A percentile compares a stretch with the other conserved stretches of the same genome.
These are phyloP conservation scores for Thelephora ganbajun DNA, from an alignment of 768 basidiomycete genomes.

Conservation along the genomic window DNA sequence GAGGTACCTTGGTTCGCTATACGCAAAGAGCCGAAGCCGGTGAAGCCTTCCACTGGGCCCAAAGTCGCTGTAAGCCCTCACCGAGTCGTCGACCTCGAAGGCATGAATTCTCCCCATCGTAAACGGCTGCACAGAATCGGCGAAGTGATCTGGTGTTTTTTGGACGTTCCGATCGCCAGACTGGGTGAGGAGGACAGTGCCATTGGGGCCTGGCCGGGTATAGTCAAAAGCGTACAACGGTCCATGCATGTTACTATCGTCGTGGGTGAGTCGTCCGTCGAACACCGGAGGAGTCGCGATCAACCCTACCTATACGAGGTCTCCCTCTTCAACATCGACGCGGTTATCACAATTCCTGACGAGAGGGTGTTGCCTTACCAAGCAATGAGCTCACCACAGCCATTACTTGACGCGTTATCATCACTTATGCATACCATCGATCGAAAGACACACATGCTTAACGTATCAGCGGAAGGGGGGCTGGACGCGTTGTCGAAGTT, in stretches of 20 bases:
- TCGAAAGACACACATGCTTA: neutral
- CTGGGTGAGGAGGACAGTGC: conserved; percentile 20
- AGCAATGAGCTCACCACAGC: conserved; percentile 40
- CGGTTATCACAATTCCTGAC: conserved; percentile 35
- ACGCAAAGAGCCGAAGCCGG: conserved; percentile 22
- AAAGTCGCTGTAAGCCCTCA: conserved; percentile 43
- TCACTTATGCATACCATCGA: conserved; percentile 16
- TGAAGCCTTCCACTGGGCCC: conserved; percentile 20
- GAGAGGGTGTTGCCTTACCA: conserved; percentile 62
- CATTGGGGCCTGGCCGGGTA: conserved; percentile 65
- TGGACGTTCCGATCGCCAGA: conserved; percentile 36
- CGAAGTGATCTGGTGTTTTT: conserved; percentile 59
- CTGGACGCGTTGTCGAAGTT: too few relatives aligned
- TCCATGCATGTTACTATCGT: neutral
- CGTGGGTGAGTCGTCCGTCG: conserved; percentile 2
- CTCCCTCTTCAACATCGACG: conserved; percentile 46
- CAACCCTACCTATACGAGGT: conserved; percentile 55
- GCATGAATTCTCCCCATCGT: conserved; percentile 12
- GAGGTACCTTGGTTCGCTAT: too few relatives aligned
- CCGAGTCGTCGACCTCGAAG: conserved; percentile 40
- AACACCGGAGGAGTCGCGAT: conserved; percentile 9
- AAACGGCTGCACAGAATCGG: conserved; percentile 52
- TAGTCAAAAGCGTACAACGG: conserved; percentile 36
- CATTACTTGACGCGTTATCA: conserved; percentile 33
- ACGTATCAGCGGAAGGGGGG: neutral